These are phyloP conservation scores for Tuber melanosporum DNA, from an alignment of 495 filamentous ascomycete genomes.

Conservation along the genomic window DNA sequence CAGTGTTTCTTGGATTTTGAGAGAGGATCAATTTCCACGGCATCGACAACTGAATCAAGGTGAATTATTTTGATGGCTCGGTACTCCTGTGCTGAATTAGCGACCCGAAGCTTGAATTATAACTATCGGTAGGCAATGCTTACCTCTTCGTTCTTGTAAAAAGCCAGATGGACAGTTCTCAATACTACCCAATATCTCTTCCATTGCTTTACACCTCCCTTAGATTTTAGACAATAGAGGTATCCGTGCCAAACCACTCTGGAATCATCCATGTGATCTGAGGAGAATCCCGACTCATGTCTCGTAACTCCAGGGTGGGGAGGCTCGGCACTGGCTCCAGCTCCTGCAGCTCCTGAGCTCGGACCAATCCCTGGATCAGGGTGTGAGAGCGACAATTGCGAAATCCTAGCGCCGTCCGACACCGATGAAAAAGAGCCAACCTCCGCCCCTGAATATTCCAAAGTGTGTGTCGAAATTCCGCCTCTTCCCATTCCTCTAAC, in stretches of 20 bases:
- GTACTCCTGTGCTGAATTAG: constrained; percentile 58
- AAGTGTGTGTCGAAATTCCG: constrained; percentile 48
- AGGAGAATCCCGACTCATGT: constrained; percentile 38
- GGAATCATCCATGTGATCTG: constrained; percentile 47
- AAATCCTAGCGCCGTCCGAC: constrained; percentile 59
- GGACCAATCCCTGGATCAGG: constrained; percentile 19
- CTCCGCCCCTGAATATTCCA: constrained; percentile 85
- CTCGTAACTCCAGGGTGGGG: constrained; percentile 39
- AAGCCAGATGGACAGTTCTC: constrained; percentile 74
- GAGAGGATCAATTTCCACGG: constrained; percentile 83
- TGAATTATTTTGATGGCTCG: constrained; percentile 75
- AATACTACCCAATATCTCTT: constrained; percentile 90
- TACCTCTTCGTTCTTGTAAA: constrained; percentile 85
- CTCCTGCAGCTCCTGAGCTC: constrained; percentile 14
- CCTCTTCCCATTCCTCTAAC: constrained; percentile 43
- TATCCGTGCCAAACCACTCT: constrained; percentile 88
- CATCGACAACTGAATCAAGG: constrained; percentile 75
- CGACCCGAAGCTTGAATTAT: constrained; percentile 1
- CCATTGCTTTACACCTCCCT: constrained; percentile 86
- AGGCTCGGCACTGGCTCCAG: constrained; percentile 38
- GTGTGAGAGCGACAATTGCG: constrained; percentile 44
- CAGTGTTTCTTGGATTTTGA: constrained; percentile 78
- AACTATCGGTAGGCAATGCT: constrained; percentile 1
- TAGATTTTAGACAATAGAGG: constrained; percentile 76
- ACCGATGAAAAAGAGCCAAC: constrained; percentile 83